Conservation (phyloP, 176 grass and related monocot species). For the Stipa capillata region DNA sequence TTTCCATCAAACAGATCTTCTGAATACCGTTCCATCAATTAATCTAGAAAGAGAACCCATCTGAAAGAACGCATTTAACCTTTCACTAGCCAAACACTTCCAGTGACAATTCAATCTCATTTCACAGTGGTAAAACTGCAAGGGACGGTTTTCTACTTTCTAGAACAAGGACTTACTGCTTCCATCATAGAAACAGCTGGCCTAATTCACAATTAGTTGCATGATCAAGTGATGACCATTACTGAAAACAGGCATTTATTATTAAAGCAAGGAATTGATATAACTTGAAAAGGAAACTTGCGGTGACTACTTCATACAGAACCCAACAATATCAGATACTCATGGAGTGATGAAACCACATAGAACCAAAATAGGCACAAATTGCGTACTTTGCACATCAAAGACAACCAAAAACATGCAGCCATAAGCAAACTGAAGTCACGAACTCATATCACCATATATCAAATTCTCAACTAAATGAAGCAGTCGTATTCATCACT, state of each 20-base stretch:
- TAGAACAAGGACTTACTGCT: neutral
- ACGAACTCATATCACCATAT: conserved; percentile 15
- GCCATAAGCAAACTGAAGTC: neutral
- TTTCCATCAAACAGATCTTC: neutral
- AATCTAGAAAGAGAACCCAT: neutral
- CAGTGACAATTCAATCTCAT: neutral
- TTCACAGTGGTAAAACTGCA: neutral
- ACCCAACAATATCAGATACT: no score
- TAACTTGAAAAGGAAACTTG: no score
- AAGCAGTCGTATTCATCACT: conserved; percentile 1
- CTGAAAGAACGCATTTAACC: neutral
- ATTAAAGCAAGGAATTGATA: neutral
- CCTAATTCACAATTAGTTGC: no score
- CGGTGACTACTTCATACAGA: no score
- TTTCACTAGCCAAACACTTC: neutral
- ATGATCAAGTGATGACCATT: no score
- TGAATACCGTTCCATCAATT: neutral
- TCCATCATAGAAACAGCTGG: neutral
- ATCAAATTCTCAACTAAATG: neutral
- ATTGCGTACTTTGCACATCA: no score
- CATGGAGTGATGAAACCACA: no score
- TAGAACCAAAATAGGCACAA: neutral
- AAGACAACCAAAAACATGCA: neutral
- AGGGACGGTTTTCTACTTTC: neutral
- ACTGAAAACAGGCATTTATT: neutral